Evolutionary conservation across 2,329 filamentous ascomycete genomes (phyloP).

Genomic region (Fusarium phyllophilum): DNA sequence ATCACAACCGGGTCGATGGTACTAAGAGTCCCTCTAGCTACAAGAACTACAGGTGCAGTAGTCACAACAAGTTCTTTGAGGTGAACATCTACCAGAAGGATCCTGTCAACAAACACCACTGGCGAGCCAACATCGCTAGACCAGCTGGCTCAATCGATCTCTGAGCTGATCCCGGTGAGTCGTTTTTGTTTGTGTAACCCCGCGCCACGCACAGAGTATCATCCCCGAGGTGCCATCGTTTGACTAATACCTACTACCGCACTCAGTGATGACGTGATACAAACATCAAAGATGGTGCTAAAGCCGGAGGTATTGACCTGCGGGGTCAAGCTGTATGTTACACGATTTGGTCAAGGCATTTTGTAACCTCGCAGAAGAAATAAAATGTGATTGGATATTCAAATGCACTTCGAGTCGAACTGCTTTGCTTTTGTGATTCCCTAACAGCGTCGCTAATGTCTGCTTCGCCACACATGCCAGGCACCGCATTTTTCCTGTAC

Average conservation of each 20-base stretch:
- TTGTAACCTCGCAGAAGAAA: background rate
- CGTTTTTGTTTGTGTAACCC: too few species aligned
- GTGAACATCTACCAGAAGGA: background rate
- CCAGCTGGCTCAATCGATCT: background rate
- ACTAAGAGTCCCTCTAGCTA: background rate
- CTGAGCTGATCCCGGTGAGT: background rate
- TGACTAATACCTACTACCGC: too few species aligned
- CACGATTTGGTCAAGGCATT: background rate
- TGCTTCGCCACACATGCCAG: background rate
- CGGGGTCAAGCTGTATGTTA: too few species aligned
- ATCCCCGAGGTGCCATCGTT: too few species aligned
- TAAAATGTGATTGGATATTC: background rate
- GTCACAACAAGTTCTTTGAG: background rate
- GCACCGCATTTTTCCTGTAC: background rate
- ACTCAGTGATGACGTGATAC: too few species aligned
- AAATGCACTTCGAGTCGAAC: background rate
- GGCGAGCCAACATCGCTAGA: background rate
- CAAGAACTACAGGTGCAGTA: background rate
- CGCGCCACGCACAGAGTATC: too few species aligned
- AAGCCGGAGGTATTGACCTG: too few species aligned
- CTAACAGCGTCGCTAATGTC: background rate
- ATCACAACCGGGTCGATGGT: too few species aligned
- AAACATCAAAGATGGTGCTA: too few species aligned
- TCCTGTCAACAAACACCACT: background rate
- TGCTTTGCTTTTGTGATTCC: background rate